Percentiles rank a stretch among this genome's conserved stretches.
These are phyloP conservation scores for Flueggea neowawraea DNA, from an alignment of 441 rosid genomes.

Conservation along the genomic window DNA sequence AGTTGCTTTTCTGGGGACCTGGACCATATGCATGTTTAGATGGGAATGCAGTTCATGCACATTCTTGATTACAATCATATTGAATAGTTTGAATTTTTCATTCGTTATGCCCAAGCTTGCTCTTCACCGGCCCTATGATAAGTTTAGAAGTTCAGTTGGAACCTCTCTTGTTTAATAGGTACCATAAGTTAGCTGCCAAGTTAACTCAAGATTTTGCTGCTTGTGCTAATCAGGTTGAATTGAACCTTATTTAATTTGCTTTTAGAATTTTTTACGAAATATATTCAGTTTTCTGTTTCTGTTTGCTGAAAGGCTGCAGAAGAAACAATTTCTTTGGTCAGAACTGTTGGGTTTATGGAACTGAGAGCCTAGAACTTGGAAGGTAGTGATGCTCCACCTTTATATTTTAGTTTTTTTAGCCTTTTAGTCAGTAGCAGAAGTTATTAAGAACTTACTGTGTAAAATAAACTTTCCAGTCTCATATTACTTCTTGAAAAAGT, in stretches of 20 bases:
- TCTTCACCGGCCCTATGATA: neutral
- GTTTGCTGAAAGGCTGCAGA: slow-evolving; percentile 40
- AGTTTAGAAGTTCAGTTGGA: neutral
- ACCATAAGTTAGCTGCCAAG: slow-evolving; percentile 49
- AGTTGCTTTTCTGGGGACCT: neutral
- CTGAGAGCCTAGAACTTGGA: slow-evolving; percentile 45
- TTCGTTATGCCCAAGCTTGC: neutral
- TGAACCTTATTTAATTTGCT: slow-evolving; percentile 6
- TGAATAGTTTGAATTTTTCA: slow-evolving; percentile 1
- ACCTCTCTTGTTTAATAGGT: slow-evolving; percentile 31
- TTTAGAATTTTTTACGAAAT: slow-evolving; percentile 7
- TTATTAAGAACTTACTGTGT: neutral
- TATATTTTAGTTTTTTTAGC: slow-evolving; percentile 4
- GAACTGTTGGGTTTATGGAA: slow-evolving; percentile 43
- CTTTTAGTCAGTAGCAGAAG: neutral
- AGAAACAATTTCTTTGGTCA: slow-evolving; percentile 46
- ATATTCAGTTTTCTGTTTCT: slow-evolving; percentile 12
- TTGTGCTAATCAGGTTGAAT: slow-evolving; percentile 38
- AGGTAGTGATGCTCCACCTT: slow-evolving; percentile 34
- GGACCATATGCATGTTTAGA: neutral
- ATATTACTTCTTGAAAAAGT: neutral
- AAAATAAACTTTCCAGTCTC: neutral
- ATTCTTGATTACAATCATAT: neutral
- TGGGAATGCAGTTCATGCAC: neutral
- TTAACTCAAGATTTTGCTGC: slow-evolving; percentile 48